Percentiles rank a stretch among this genome's conserved stretches.
Evolutionary conservation across 306 rosid genomes (phyloP).

Genomic region (Glycyrrhiza uralensis): DNA sequence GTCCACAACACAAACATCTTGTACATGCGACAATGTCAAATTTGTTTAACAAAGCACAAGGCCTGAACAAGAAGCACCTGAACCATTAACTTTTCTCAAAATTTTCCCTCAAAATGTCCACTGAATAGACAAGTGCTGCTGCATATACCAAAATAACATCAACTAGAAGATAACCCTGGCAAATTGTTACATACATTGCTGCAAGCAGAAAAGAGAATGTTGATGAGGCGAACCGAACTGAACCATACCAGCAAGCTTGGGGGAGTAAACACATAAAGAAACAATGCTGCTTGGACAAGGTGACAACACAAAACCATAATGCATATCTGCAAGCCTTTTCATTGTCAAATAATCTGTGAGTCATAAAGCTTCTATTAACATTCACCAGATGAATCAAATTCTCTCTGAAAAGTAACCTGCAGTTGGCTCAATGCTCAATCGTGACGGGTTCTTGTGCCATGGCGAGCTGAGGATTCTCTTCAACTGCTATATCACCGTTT

Average conservation of each 20-base stretch:
- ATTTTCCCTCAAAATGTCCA: conserved; percentile 43
- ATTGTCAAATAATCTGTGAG: conserved; percentile 47
- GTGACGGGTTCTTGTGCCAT: conserved; percentile 35
- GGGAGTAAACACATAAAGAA: conserved; percentile 45
- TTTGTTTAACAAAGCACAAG: conserved; percentile 45
- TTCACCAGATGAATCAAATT: conserved; percentile 38
- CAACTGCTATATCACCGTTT: conserved; percentile 45
- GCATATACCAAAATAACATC: conserved; percentile 48
- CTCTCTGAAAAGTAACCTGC: conserved; percentile 25
- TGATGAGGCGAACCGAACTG: conserved; percentile 47
- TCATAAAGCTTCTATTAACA: conserved; percentile 49
- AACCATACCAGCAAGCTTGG: conserved; percentile 55
- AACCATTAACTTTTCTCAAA: conserved; percentile 41
- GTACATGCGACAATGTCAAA: conserved; percentile 37
- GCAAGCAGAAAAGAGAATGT: conserved; percentile 53
- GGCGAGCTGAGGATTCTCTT: conserved; percentile 51
- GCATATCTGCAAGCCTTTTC: conserved; percentile 59
- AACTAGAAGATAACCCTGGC: conserved; percentile 42
- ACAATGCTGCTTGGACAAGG: conserved; percentile 60
- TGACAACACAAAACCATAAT: conserved; percentile 54
- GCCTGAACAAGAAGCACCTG: conserved; percentile 37
- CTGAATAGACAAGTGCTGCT: conserved; percentile 42
- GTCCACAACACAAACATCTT: conserved; percentile 40
- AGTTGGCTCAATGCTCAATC: conserved; percentile 38
- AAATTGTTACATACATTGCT: conserved; percentile 63